Percentiles rank a stretch among this genome's conserved stretches.
Evolutionary conservation across 2,329 filamentous ascomycete species (phyloP).

Genomic region (Tolypocladium nubicola): DNA sequence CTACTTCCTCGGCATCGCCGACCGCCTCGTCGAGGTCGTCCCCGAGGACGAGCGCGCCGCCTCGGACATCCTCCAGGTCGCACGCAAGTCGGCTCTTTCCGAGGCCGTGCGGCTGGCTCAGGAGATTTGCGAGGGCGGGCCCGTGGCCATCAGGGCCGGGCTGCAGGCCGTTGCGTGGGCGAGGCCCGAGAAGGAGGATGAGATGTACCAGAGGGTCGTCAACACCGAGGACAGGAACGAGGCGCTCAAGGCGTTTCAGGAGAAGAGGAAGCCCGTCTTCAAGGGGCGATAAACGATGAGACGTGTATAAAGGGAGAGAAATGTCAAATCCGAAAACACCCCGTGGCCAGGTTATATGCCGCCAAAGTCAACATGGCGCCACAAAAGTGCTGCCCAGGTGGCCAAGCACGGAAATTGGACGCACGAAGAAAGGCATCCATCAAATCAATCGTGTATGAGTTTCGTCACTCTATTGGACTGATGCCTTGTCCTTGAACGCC

Average conservation of each 20-base stretch:
- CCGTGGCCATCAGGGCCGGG: conserved; percentile 69
- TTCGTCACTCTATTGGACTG: neutral
- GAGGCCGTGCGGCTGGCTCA: conserved; percentile 69
- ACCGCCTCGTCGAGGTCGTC: conserved; percentile 75
- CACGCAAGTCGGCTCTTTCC: conserved; percentile 57
- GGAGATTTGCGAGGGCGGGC: conserved; percentile 84
- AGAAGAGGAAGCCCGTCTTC: conserved; percentile 51
- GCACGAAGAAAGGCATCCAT: neutral
- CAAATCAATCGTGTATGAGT: neutral
- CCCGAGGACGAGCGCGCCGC: conserved; percentile 39
- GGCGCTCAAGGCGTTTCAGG: conserved; percentile 72
- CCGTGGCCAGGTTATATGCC: neutral
- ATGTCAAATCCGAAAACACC: neutral
- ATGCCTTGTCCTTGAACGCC: neutral
- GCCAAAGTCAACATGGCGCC: neutral
- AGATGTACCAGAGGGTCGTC: conserved; percentile 76
- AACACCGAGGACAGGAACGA: conserved; percentile 79
- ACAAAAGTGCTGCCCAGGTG: neutral
- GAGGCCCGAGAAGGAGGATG: conserved; percentile 69
- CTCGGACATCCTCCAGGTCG: conserved; percentile 38
- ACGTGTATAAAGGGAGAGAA: neutral
- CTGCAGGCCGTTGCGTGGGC: conserved; percentile 67
- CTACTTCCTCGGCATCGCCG: conserved; percentile 82
- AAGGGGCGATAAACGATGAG: conserved; percentile 33
- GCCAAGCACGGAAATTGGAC: neutral